phyloP scores from a whole-genome alignment of 768 basidiomycete species.

The Tylopilus vinaceipallidus region DNA sequence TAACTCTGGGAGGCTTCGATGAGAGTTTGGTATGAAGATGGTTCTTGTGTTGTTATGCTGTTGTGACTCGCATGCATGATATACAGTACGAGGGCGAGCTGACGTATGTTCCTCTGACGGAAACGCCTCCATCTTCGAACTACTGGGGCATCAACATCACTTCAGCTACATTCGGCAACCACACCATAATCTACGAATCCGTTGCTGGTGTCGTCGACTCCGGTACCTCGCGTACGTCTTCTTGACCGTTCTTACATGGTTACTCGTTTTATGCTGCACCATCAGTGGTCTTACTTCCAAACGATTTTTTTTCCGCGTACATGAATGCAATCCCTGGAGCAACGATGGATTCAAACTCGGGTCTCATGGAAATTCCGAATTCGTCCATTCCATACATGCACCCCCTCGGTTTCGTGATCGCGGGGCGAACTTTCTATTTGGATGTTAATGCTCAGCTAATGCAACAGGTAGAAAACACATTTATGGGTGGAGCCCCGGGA shows the following conservation, averaged over 20 bases:
- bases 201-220: neutral
- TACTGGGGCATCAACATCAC: slow-evolving; percentile 34
- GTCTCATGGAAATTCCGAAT: slow-evolving; percentile 12
- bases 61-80: neutral
- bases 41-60: neutral
- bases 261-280: neutral
- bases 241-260: neutral
- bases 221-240: neutral
- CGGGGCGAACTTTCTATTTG: neutral
- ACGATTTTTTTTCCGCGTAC: slow-evolving; percentile 12
- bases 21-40: neutral
- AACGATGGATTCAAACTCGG: neutral
- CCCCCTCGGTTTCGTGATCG: slow-evolving; percentile 9
- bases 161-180: slow-evolving; percentile 11
- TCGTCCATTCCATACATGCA: slow-evolving; percentile 11
- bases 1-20: no score
- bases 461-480: neutral
- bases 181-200: slow-evolving; percentile 9
- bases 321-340: slow-evolving; percentile 12
- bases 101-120: slow-evolving; percentile 26
- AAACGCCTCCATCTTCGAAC: slow-evolving; percentile 18
- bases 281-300: slow-evolving; percentile 10
- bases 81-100: slow-evolving; percentile 22
- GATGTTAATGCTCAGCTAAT: neutral
- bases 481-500: neutral